These are phyloP conservation scores for Trichothecium roseum DNA, from an alignment of 2,329 filamentous ascomycete genomes.

Conservation along the genomic window DNA sequence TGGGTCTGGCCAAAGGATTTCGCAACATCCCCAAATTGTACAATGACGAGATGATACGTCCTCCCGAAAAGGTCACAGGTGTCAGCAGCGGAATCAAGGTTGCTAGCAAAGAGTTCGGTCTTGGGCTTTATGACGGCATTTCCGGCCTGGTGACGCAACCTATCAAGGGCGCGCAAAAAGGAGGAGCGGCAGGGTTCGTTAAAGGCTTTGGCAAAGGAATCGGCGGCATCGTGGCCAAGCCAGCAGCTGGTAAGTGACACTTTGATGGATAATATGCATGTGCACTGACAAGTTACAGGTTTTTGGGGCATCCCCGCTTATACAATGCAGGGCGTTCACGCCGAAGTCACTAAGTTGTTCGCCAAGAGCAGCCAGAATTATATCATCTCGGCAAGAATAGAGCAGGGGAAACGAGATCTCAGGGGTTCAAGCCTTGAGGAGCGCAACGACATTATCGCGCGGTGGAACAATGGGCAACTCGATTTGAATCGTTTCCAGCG, in stretches of 20 bases:
- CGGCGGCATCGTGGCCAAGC: conserved; percentile 71
- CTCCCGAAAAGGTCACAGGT: conserved; percentile 69
- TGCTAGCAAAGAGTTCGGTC: conserved; percentile 67
- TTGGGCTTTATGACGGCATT: conserved; percentile 72
- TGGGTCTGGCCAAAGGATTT: conserved; percentile 76
- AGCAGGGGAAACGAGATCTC: conserved; percentile 63
- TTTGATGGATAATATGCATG: neutral
- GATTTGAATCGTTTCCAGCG: conserved; percentile 51
- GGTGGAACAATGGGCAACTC: conserved; percentile 52
- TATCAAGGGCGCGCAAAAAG: conserved; percentile 42
- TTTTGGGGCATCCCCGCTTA: conserved; percentile 69
- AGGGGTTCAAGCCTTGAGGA: conserved; percentile 44
- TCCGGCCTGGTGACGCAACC: conserved; percentile 75
- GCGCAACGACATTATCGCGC: conserved; percentile 49
- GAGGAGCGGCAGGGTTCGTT: conserved; percentile 48
- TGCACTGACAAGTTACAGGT: conserved; percentile 22
- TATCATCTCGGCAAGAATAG: conserved; percentile 65
- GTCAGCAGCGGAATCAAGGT: conserved; percentile 66
- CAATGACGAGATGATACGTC: conserved; percentile 70
- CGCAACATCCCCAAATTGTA: conserved; percentile 81
- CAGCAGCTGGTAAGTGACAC: conserved; percentile 54
- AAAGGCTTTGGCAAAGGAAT: conserved; percentile 79
- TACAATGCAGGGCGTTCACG: conserved; percentile 71
- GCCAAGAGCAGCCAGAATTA: conserved; percentile 66
- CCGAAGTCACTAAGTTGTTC: conserved; percentile 62